Evolutionary conservation across 495 filamentous ascomycete genomes (phyloP).

Genomic region (Pyronema domesticum): DNA sequence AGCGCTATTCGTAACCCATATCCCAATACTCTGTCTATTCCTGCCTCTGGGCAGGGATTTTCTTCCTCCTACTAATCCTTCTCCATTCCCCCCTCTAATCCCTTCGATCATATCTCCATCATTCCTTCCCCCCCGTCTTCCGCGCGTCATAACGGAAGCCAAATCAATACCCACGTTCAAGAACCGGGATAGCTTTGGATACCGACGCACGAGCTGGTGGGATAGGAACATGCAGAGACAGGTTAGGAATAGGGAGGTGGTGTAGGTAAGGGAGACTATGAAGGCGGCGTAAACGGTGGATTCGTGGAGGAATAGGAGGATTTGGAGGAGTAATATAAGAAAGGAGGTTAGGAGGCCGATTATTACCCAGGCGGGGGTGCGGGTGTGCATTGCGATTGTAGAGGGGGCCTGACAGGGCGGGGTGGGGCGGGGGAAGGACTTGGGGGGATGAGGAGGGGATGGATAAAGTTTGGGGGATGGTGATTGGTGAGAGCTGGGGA

Average conservation of each 20-base stretch:
- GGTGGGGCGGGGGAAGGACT: not conserved
- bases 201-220: not conserved
- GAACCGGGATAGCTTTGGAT: not conserved
- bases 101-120: too few species aligned
- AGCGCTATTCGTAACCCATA: not conserved
- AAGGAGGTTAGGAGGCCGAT: not conserved
- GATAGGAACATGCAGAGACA: not conserved
- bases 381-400: not conserved
- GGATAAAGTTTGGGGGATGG: not conserved
- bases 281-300: not conserved
- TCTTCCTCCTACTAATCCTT: too few species aligned
- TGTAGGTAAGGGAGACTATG: slow-evolving; percentile 1
- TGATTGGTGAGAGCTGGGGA: too few species aligned
- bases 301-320: not conserved
- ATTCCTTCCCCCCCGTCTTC: not conserved
- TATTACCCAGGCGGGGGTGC: slow-evolving; percentile 2
- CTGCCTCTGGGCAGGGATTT: not conserved
- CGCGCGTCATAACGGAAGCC: not conserved
- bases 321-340: not conserved
- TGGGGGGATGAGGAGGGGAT: not conserved
- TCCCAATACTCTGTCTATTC: not conserved
- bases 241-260: not conserved
- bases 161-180: not conserved
- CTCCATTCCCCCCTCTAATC: too few species aligned
- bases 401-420: too few species aligned